Evolutionary conservation across 306 rosid species (phyloP), one percentile per base, ranked within the genome.

Genomic region (Mimosa pudica): DNA sequence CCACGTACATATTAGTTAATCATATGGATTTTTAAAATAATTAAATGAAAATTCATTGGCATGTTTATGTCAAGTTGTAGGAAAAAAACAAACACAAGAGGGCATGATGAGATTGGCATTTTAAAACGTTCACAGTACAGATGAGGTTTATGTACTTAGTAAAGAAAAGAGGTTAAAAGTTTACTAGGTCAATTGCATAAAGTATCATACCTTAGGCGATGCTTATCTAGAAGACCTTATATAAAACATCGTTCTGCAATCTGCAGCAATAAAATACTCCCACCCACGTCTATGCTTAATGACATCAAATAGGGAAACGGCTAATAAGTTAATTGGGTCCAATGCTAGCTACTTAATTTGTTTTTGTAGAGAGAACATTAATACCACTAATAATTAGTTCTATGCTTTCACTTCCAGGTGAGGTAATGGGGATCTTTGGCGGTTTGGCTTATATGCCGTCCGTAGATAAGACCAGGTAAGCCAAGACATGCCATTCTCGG

Each of bases 401-500:
- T 46, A 44, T 20, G 36, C 11, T 44, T 35, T 82, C 79, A 75
- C 62, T 33, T 32, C 65, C 47, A 5, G 6, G 67, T 60, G 38
- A 70, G 6, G 67, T 60, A 30, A 70, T 13, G n/a, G 70, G 33
- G 57, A 10, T 54, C 77, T 79, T 79, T 3, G 16, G 36, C 35
- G 10, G 65, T 60, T 60, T 85, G 88, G 84, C 83, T 71, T 79
- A 76, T 79, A 73, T 82, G 89, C 88, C 89, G 88, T 71, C 89
- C 88, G 12, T 74, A 79, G 80, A 62, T 46, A 66, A 77, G 89
- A 86, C 89, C 83, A 71, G 79, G 81, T 79, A 82, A 82, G 42
- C 48, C 55, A 71, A 63, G 16, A 44, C 62, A 46, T 60, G 13
- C 74, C 55, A 11, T 73, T 7, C 61, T 32, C n/a, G 41, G 76